phyloP scores from a whole-genome alignment of 345 rosid genomes.

The Ricinus communis region DNA sequence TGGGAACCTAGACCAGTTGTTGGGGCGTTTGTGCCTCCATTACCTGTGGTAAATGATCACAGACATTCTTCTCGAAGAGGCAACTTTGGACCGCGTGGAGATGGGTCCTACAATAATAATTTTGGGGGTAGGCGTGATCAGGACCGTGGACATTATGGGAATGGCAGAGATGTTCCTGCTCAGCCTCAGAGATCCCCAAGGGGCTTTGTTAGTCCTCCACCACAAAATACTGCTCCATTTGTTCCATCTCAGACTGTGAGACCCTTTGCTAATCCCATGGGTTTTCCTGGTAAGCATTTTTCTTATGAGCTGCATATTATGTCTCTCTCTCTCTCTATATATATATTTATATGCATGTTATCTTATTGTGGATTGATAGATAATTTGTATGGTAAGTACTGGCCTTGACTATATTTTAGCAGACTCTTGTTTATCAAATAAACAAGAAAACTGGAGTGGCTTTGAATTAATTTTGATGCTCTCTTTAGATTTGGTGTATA shows the following conservation, averaged over 20 bases:
- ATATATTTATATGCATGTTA: too few species aligned
- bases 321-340: background rate
- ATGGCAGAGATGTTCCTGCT: constrained; percentile 46
- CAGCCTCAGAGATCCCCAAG: constrained; percentile 53
- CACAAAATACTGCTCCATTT: constrained; percentile 41
- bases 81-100: constrained; percentile 52
- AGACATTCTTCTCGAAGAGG: constrained; percentile 48
- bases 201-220: constrained; percentile 45
- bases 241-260: constrained; percentile 36
- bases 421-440: too few species aligned
- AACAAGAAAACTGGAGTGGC: background rate
- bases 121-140: constrained; percentile 48
- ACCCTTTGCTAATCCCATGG: constrained; percentile 37
- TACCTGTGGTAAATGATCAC: constrained; percentile 36
- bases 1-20: constrained; percentile 44
- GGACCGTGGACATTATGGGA: constrained; percentile 46
- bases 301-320: background rate
- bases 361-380: background rate
- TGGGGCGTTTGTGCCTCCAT: constrained; percentile 43
- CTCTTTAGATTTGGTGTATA: constrained; percentile 40
- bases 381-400: background rate
- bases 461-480: constrained; percentile 6
- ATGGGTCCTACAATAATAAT: constrained; percentile 42
- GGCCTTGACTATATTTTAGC: background rate
- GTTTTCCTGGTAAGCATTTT: constrained; percentile 41